Evolutionary conservation across 2,329 filamentous ascomycete species (phyloP).

Genomic region (Pseudocercospora ulei): DNA sequence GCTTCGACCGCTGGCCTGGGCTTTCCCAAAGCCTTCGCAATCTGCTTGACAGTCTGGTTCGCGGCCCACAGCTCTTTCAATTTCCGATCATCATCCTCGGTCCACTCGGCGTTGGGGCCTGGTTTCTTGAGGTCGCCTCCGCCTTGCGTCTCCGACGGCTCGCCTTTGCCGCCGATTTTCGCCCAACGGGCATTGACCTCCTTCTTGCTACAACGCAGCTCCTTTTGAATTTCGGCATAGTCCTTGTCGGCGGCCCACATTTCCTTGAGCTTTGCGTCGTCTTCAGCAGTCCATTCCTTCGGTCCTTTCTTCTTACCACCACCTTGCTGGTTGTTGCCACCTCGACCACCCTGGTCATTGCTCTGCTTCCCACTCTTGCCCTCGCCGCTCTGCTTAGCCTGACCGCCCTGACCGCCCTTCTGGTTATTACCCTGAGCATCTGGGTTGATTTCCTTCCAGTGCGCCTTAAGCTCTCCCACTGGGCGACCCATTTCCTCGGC

Average conservation of each 20-base stretch:
- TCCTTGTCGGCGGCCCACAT: slow-evolving; percentile 30
- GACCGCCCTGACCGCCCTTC: slow-evolving; percentile 5
- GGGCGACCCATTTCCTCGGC: slow-evolving; percentile 13
- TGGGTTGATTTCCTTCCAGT: slow-evolving; percentile 15
- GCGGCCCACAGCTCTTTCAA: slow-evolving; percentile 14
- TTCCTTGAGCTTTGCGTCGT: slow-evolving; percentile 37
- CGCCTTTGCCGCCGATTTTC: slow-evolving; percentile 6
- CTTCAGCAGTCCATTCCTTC: slow-evolving; percentile 29
- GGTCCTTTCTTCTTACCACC: slow-evolving; percentile 6
- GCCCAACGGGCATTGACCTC: slow-evolving; percentile 1
- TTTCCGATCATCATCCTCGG: slow-evolving; percentile 20
- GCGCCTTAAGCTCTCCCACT: slow-evolving; percentile 9
- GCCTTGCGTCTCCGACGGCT: slow-evolving; percentile 10
- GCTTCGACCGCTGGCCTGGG: slow-evolving; percentile 8
- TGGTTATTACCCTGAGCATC: slow-evolving; percentile 6
- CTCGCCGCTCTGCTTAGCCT: slow-evolving; percentile 5
- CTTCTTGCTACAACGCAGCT: slow-evolving; percentile 17
- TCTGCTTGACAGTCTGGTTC: slow-evolving; percentile 10
- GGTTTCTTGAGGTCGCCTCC: slow-evolving; percentile 11
- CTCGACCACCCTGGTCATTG: slow-evolving; percentile 1
- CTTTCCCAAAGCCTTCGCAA: slow-evolving; percentile 11
- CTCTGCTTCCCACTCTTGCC: slow-evolving; percentile 6
- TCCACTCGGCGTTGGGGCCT: slow-evolving; percentile 15
- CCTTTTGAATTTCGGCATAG: slow-evolving; percentile 32
- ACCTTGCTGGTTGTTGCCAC: slow-evolving; percentile 6